These are phyloP conservation scores for Agrocybe chaxingu DNA, from an alignment of 768 basidiomycete species.

Conservation along the genomic window DNA sequence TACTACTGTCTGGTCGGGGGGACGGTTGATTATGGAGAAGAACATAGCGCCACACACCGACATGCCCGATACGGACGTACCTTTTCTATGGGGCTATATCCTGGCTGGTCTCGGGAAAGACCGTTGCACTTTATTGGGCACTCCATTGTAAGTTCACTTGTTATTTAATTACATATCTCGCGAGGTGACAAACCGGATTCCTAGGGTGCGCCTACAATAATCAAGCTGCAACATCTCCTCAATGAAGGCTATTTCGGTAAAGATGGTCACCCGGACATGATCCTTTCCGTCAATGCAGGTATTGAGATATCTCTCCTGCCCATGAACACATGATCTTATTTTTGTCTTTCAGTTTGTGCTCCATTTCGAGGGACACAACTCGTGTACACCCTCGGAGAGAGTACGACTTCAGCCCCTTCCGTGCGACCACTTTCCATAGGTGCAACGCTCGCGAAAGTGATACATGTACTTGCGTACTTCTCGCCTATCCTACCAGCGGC, in stretches of 20 bases:
- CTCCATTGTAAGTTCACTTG: conserved; percentile 33
- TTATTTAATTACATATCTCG: neutral
- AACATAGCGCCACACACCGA: conserved; percentile 32
- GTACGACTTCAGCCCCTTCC: conserved; percentile 34
- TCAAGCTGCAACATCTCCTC: conserved; percentile 42
- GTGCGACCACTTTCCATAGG: conserved; percentile 40
- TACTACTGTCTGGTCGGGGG: conserved; percentile 45
- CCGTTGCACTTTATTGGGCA: conserved; percentile 51
- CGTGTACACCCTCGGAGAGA: conserved; percentile 43
- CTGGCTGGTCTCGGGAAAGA: conserved; percentile 36
- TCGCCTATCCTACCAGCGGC: conserved; percentile 35
- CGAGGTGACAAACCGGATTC: neutral
- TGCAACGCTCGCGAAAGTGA: conserved; percentile 30
- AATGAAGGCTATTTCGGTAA: conserved; percentile 38
- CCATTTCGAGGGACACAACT: conserved; percentile 48
- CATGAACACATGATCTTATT: neutral
- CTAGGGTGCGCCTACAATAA: conserved; percentile 46
- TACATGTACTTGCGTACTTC: conserved; percentile 41
- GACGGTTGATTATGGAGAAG: conserved; percentile 45
- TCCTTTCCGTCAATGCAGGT: conserved; percentile 44
- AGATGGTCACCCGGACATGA: conserved; percentile 37
- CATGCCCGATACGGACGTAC: conserved; percentile 43
- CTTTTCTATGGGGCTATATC: conserved; percentile 37
- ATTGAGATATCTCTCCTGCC: neutral
- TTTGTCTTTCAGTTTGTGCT: conserved; percentile 33